These are phyloP conservation scores for Phytomonas sp. DNA, from an alignment of 208 protist species.

Conservation along the genomic window DNA sequence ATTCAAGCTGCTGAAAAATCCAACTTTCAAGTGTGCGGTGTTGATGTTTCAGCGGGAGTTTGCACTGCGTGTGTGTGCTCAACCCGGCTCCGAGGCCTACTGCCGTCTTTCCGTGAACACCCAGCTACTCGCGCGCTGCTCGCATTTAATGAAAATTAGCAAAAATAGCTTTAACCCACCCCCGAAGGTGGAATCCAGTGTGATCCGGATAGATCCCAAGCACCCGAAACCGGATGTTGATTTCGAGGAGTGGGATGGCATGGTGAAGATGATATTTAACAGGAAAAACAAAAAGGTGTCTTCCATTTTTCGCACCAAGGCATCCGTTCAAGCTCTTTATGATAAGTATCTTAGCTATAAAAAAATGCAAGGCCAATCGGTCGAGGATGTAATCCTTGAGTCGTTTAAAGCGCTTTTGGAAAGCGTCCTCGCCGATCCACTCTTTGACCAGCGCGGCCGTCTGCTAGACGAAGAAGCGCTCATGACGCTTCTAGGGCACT, in stretches of 20 bases:
- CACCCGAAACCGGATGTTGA: constrained; percentile 96
- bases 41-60: constrained; percentile 99
- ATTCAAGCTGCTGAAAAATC: constrained; percentile 98
- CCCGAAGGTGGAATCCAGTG: constrained; percentile 98
- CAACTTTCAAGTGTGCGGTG: constrained; percentile 93
- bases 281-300: constrained; percentile 99
- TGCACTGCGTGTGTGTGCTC: constrained; percentile 96
- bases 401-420: constrained; percentile 69
- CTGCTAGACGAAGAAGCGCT: constrained; percentile 72
- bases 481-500: constrained; percentile 72
- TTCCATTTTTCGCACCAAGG: constrained; percentile 94
- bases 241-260: constrained; percentile 99
- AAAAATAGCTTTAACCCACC: constrained; percentile 99
- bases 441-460: constrained; percentile 68
- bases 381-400: constrained; percentile 15
- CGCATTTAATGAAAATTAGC: constrained; percentile 98
- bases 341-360: constrained; percentile 81
- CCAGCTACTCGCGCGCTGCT: constrained; percentile 96
- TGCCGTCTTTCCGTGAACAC: constrained; percentile 99
- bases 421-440: constrained; percentile 55
- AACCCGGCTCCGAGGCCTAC: constrained; percentile 96
- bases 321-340: constrained; percentile 50
- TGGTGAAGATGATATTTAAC: constrained; percentile 97
- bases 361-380: constrained; percentile 63
- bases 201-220: constrained; percentile 98